Conservation (phyloP, 169 alveolate genomes). For the Cryptosporidium sp. region DNA sequence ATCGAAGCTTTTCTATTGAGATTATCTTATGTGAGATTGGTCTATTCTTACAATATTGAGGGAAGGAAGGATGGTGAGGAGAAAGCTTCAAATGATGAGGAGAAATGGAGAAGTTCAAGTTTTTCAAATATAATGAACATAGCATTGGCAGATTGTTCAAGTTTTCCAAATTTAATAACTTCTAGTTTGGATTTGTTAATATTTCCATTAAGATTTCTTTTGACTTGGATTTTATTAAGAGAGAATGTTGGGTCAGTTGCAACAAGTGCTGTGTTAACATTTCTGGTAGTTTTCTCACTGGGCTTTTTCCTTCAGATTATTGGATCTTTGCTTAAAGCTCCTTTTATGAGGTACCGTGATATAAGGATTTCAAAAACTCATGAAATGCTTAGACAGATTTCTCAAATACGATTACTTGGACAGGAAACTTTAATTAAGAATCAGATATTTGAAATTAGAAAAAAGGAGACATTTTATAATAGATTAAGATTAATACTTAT, state of each 20-base stretch:
- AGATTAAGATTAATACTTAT: conserved; percentile 15
- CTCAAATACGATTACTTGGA: conserved; percentile 1
- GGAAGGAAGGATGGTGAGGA: not conserved
- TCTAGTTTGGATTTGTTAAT: conserved; percentile 20
- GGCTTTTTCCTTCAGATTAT: conserved; percentile 39
- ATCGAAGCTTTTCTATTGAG: conserved; percentile 37
- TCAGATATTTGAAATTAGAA: conserved; percentile 19
- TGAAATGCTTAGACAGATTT: conserved; percentile 23
- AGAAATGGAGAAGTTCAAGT: not conserved
- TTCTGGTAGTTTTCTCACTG: conserved; percentile 21
- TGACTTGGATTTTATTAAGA: conserved; percentile 46
- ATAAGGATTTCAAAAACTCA: conserved; percentile 46
- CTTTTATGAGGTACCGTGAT: conserved; percentile 68
- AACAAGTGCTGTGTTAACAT: conserved; percentile 19
- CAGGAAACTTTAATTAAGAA: not conserved
- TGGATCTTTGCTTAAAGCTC: conserved; percentile 40
- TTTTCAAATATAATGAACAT: conserved; percentile 13
- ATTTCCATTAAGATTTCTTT: conserved; percentile 38
- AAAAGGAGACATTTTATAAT: conserved; percentile 38
- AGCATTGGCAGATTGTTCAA: conserved; percentile 53
- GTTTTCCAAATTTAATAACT: conserved; percentile 32
- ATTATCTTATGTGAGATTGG: conserved; percentile 6
- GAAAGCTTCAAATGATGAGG: not conserved
- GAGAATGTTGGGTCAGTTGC: conserved; percentile 54
- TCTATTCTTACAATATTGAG: not conserved